Evolutionary conservation across 2,329 filamentous ascomycete genomes (phyloP), one percentile per base, ranked within the genome.

Genomic region (Blumeria graminis): DNA sequence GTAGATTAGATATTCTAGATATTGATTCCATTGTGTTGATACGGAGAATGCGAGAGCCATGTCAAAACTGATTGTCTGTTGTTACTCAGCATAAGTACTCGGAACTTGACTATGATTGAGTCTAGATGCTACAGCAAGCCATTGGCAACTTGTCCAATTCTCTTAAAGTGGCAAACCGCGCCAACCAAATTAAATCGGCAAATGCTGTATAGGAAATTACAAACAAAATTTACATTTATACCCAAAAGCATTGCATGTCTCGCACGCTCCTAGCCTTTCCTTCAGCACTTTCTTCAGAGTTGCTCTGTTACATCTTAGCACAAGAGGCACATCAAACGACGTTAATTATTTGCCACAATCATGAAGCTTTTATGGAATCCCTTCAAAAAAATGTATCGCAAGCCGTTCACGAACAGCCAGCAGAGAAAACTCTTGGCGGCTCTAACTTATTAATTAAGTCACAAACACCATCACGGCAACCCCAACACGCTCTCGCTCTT

Each of bases 1-100:
- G 82, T 71, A 96, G 79, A 68, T 81, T 86, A 63, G 89, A 94
- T 70, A 98, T 93, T 66, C 86, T 80, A 61, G 90, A 88, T 67
- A 96, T 88, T 22, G 90, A 94, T 77, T 98, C 92, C 92, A 98
- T 98, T 55, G 35, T 53, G 57, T 56, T 53, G 22, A 28, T 28
- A 28, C 22, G 22, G 22, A 28, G 22, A 28, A 28, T 28, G 22
- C 22, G 4, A 28, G 22, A 28, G 22, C 22, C 22, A 28, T 28
- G 4, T 28, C 22, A 28, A 2, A 28, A 28, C 22, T 28, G 4
- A 2, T 28, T 4, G 4, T 28, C 2, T 28, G 22, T 28, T 28
- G 22, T 28, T 28, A 28, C 4, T 28, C 22, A 28, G 22, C 22
- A 28, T 28, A 28, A 28, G 22, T 28, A 28, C 22, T 28, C 22